Base-by-base conservation (phyloP, 208 protist species). In the Vickermania spadyakhi region DNA sequence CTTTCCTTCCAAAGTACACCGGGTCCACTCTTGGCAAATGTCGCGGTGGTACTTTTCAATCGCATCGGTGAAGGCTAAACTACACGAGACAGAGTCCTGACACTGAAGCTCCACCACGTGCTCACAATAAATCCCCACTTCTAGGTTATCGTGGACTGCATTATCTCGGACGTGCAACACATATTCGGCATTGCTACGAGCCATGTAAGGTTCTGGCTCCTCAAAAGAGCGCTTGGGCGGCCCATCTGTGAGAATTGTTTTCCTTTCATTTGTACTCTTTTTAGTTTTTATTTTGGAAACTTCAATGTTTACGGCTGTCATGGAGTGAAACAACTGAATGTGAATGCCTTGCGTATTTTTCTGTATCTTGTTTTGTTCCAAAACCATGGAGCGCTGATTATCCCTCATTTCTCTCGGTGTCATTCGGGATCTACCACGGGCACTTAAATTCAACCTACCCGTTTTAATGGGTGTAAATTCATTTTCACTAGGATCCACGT, bases 21-120 rank as follows among this genome's bases (percentile, higher is more conserved):
- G 7, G 36, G 36, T 45, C 11, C 7, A 45, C 11, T 7, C 36
- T 45, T 18, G 36, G 36, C 11, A 45, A 45, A 45, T 45, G 18
- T 45, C 36, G 36, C 36, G 11, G 36, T 45, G 36, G 18, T 45
- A 18, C 36, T n/a, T n/a, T 18, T 45, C 36, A 45, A 45, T 45
- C 11, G 36, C 36, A 18, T 45, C 36, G 7, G 36, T 18, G 18
- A 45, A 45, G 36, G 36, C 36, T 18, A 45, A 18, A n/a, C 11
- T 45, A 45, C 36, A 45, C 11, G 36, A 45, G 0, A 89, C 52
- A 2, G 68, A 56, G 41, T 31, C 7, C 5, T 69, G 75, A 60
- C 75, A 85, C 25, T 66, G 41, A 29, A 84, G 60, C 28, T 83
- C 77, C 25, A 84, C 74, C 23, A 91, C 63, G 64, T 94, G 87